Evolutionary conservation across 352 stramenopile species (phyloP), one percentile per base, ranked within the genome.

Genomic region (Phytophthora capsici): DNA sequence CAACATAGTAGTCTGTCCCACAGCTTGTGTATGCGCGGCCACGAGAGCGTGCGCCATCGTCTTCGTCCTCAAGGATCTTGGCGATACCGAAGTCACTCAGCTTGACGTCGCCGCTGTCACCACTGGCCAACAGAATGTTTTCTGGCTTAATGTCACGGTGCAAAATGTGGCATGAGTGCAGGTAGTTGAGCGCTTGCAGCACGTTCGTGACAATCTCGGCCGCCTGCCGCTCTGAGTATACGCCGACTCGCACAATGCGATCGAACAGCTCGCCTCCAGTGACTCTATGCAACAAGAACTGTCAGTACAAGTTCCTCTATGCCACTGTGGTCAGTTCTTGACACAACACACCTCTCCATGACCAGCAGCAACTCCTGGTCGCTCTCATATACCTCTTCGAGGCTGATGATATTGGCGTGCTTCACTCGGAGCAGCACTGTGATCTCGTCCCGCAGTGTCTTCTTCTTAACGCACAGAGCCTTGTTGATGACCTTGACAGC

Each of bases 401-500:
- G 84, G 50, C 82, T 92, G 69, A 95, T 95, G 56, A 93, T 94
- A 71, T 95, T 94, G 44, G 84, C 72, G 75, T 94, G 86, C 57
- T 95, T 91, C 56, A 95, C 80, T 26, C 86, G 86, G 57, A 93
- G 74, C 50, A 96, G 71, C 57, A 94, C 86, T 19, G 85, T 90
- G 69, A 95, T 94, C 76, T 95, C 86, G 55, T 95, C 86, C n/a
- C 86, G 78, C 51, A 95, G 67, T 23, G 81, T 89, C 57, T 93
- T 94, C 74, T 93, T 94, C 75, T 93, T 93, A 23, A 94, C 78
- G 41, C 86, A 94, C 13, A 93, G 73, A 58, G 80, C 69, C 75
- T 96, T 96, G 75, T 96, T 93, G 59, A 96, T 96, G 48, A 94
- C 85, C 51, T 96, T 94, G 60, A 94, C 86, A 6, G 86, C 88